Conservation (phyloP, 176 grass and related monocot genomes). For the Elymus sibiricus region DNA sequence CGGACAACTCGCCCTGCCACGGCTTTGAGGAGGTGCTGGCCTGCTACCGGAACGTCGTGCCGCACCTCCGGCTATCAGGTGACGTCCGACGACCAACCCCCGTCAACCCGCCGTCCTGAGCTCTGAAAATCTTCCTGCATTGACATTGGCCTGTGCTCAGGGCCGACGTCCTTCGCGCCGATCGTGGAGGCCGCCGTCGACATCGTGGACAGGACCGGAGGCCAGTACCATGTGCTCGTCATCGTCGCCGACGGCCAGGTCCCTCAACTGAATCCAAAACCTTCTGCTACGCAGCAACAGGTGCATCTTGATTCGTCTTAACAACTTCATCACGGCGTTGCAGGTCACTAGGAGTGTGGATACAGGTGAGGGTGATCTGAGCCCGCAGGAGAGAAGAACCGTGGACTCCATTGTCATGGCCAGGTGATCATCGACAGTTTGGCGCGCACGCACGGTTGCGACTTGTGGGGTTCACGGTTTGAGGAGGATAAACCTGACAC, state of each 20-base stretch:
- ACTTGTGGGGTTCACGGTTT: background rate
- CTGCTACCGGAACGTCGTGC: conserved; percentile 71
- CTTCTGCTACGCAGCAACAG: background rate
- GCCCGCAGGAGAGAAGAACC: conserved; percentile 80
- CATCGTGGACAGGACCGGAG: conserved; percentile 69
- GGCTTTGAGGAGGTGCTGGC: conserved; percentile 90
- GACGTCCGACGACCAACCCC: background rate
- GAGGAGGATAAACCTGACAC: background rate
- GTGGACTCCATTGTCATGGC: conserved; percentile 93
- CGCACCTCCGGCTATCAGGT: conserved; percentile 79
- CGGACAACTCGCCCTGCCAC: conserved; percentile 64
- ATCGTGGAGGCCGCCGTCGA: conserved; percentile 87
- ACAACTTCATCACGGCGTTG: background rate
- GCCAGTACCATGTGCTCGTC: conserved; percentile 92
- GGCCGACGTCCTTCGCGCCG: conserved; percentile 85
- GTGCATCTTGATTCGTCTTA: background rate
- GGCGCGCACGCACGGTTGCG: no score
- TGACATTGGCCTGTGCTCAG: background rate
- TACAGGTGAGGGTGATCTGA: conserved; percentile 52
- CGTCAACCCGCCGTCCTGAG: background rate
- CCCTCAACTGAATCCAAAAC: background rate
- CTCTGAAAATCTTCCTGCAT: background rate
- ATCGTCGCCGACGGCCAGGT: conserved; percentile 95
- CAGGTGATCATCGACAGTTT: conserved; percentile 42
- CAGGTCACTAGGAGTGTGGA: conserved; percentile 85